phyloP scores from a whole-genome alignment of 441 rosid genomes.

The Lepidium campestre region DNA sequence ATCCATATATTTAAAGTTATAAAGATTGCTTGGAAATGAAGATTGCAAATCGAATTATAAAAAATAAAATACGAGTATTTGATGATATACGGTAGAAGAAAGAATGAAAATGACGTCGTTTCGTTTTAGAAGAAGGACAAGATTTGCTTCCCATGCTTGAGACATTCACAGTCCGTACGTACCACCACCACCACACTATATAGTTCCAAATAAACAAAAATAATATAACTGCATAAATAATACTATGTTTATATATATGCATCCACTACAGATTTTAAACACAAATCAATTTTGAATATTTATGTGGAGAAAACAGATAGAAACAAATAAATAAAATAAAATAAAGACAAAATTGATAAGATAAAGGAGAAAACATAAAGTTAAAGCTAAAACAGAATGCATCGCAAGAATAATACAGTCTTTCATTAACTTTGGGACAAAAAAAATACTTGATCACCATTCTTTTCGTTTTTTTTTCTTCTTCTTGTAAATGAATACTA shows the following conservation, averaged over 20 bases:
- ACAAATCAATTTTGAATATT: neutral
- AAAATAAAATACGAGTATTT: no score
- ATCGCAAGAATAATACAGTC: conserved; percentile 10
- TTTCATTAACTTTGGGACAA: conserved; percentile 5
- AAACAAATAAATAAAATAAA: conserved; percentile 17
- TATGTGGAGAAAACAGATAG: conserved; percentile 5
- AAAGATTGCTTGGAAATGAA: neutral
- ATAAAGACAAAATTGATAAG: conserved; percentile 19
- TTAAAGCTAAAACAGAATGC: conserved; percentile 21
- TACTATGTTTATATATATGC: neutral
- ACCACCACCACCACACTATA: neutral
- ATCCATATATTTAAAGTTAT: neutral
- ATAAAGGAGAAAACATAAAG: conserved; percentile 19
- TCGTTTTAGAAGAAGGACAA: conserved; percentile 4
- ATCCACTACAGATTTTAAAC: neutral
- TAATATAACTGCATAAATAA: neutral
- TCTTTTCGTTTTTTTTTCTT: neutral
- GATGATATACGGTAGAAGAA: neutral
- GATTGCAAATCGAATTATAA: neutral
- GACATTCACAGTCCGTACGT: conserved; percentile 22
- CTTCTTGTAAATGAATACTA: neutral
- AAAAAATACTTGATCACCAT: neutral
- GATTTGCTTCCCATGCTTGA: conserved; percentile 28
- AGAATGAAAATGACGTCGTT: conserved; percentile 10
- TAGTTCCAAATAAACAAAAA: neutral